Conservation (phyloP, 371 early-diverging fungal genomes). For the Syncephalastrum monosporum region DNA sequence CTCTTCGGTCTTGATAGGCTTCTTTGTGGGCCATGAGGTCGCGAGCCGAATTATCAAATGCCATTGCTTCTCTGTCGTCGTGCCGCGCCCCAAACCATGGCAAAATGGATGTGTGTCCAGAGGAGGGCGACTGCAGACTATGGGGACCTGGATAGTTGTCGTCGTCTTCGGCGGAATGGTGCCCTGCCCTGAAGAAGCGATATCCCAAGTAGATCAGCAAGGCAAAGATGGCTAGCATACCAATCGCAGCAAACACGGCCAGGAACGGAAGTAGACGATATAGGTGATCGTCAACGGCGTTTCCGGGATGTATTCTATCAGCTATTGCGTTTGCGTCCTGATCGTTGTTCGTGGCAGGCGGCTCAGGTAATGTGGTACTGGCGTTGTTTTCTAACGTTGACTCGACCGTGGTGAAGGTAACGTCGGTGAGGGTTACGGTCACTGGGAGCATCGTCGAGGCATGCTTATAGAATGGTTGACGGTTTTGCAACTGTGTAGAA, state of each 20-base stretch:
- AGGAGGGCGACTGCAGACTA: not conserved
- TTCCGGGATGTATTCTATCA: not conserved
- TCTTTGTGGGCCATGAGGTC: constrained; percentile 2
- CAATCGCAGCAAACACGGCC: constrained; percentile 38
- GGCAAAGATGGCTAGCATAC: constrained; percentile 20
- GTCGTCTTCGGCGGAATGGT: constrained; percentile 2
- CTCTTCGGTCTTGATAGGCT: not conserved
- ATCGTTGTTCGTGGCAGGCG: not conserved
- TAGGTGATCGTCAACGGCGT: not conserved
- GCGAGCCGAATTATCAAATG: constrained; percentile 10
- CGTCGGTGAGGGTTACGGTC: constrained; percentile 12
- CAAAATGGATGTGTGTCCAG: not conserved
- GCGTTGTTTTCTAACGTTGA: not conserved
- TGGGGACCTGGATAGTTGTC: constrained; percentile 2
- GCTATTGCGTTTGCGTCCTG: not conserved
- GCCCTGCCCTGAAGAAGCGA: constrained; percentile 20
- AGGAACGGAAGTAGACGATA: constrained; percentile 27
- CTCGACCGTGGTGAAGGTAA: constrained; percentile 5
- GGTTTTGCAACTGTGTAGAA: too few relatives aligned
- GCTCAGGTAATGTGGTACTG: too few relatives aligned
- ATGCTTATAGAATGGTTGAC: too few relatives aligned
- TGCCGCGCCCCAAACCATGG: not conserved
- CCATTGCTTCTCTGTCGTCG: constrained; percentile 2
- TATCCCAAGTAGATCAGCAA: constrained; percentile 26
- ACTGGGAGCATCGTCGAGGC: constrained; percentile 1